Evolutionary conservation across 2,329 filamentous ascomycete species (phyloP).

Genomic region (Lasiodiplodia theobromae): DNA sequence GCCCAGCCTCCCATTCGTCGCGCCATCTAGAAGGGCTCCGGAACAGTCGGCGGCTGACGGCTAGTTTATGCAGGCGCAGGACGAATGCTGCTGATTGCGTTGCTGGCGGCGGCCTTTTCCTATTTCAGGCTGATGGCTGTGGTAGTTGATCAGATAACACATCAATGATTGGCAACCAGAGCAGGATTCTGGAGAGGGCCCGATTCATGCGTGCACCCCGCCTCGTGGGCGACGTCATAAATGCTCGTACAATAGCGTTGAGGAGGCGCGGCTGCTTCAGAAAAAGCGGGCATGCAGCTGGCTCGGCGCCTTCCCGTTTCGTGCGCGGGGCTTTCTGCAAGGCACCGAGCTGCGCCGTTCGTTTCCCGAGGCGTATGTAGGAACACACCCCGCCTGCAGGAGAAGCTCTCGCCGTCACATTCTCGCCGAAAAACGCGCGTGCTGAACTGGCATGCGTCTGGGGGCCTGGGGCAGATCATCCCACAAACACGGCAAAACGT

Average conservation of each 20-base stretch:
- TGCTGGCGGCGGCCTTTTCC: not conserved
- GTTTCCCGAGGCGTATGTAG: slow-evolving; percentile 9
- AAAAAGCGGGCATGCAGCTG: slow-evolving; percentile 10
- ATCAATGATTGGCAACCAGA: slow-evolving; percentile 1
- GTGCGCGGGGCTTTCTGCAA: slow-evolving; percentile 13
- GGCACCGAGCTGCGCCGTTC: slow-evolving; percentile 19
- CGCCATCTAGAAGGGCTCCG: slow-evolving; percentile 6
- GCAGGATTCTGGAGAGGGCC: slow-evolving; percentile 7
- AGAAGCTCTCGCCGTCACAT: not conserved
- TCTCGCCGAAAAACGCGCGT: not conserved
- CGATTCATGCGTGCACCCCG: slow-evolving; percentile 17
- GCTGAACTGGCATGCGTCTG: not conserved
- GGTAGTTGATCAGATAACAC: slow-evolving; percentile 7
- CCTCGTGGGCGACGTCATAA: slow-evolving; percentile 11
- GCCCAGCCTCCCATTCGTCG: not conserved
- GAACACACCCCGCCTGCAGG: slow-evolving; percentile 5
- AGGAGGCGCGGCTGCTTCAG: slow-evolving; percentile 13
- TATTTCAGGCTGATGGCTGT: not conserved
- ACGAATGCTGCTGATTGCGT: not conserved
- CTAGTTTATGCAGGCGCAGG: not conserved
- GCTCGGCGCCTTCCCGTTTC: slow-evolving; percentile 4
- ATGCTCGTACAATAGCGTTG: not conserved
- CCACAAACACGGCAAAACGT: slow-evolving; percentile 13
- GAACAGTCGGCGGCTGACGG: slow-evolving; percentile 13
- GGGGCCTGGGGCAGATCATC: slow-evolving; percentile 19